Evolutionary conservation across 2,329 filamentous ascomycete species (phyloP).

Genomic region (Ustulina deusta): DNA sequence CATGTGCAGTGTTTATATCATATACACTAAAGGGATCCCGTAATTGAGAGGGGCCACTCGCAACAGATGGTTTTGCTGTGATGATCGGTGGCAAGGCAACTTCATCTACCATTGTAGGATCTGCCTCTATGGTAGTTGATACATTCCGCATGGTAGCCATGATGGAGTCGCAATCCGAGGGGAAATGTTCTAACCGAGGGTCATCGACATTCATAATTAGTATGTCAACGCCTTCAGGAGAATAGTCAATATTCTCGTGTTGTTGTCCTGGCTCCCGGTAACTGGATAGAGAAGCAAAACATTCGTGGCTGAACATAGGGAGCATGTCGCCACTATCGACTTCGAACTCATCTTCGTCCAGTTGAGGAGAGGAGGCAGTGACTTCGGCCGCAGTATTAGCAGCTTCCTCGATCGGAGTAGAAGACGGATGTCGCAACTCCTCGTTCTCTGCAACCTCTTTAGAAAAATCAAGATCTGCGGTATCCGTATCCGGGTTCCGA

Average conservation of each 20-base stretch:
- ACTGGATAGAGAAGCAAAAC: slow-evolving; percentile 32
- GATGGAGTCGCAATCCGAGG: slow-evolving; percentile 49
- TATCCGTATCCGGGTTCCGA: slow-evolving; percentile 49
- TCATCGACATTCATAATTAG: slow-evolving; percentile 46
- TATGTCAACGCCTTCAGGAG: slow-evolving; percentile 20
- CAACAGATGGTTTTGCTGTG: not conserved
- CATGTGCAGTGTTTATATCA: slow-evolving; percentile 9
- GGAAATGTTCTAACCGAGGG: slow-evolving; percentile 49
- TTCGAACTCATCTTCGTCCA: slow-evolving; percentile 49
- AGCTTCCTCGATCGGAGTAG: slow-evolving; percentile 57
- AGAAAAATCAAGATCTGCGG: slow-evolving; percentile 50
- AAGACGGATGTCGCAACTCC: slow-evolving; percentile 52
- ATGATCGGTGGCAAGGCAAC: slow-evolving; percentile 40
- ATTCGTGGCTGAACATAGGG: slow-evolving; percentile 49
- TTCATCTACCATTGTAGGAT: slow-evolving; percentile 44
- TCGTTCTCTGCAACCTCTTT: slow-evolving; percentile 51
- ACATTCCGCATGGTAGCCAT: slow-evolving; percentile 50
- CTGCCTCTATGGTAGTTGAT: slow-evolving; percentile 46
- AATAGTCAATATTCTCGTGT: slow-evolving; percentile 7
- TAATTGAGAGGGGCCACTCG: slow-evolving; percentile 8
- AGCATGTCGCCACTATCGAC: slow-evolving; percentile 32
- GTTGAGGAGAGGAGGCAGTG: slow-evolving; percentile 55
- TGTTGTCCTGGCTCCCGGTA: slow-evolving; percentile 3
- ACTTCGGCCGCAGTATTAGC: slow-evolving; percentile 60
- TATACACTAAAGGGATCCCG: slow-evolving; percentile 9